Evolutionary conservation across 139 green algal genomes (phyloP).

Genomic region (Desmodesmus armatus): DNA sequence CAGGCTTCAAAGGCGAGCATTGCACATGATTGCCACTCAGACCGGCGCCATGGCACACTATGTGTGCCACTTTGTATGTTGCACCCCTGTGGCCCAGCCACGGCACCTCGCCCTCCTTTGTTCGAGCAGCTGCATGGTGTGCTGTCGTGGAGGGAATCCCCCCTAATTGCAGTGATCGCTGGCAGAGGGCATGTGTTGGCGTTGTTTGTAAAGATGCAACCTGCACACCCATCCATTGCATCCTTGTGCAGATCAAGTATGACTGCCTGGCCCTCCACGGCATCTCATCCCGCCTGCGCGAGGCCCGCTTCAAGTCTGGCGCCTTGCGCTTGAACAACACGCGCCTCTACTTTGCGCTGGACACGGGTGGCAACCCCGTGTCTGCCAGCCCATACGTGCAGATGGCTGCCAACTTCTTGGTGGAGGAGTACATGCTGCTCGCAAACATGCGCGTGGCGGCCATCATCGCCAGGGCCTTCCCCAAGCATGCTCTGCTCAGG

Average conservation of each 20-base stretch:
- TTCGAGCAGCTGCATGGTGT: no score
- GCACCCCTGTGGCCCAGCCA: no score
- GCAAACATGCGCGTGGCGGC: constrained; percentile 91
- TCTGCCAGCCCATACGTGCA: constrained; percentile 58
- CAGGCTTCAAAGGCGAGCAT: no score
- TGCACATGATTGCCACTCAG: no score
- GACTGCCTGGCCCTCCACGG: constrained; percentile 78
- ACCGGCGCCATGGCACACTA: no score
- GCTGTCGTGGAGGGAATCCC: no score
- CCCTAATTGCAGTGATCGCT: no score
- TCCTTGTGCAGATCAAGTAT: constrained; percentile 72
- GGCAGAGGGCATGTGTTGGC: no score
- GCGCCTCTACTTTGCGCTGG: constrained; percentile 83
- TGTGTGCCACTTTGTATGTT: no score
- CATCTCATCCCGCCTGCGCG: constrained; percentile 71
- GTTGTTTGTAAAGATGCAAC: no score
- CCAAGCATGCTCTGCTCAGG: constrained; percentile 78
- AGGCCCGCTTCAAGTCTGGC: constrained; percentile 63
- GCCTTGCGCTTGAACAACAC: constrained; percentile 87
- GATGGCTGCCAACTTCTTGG: constrained; percentile 88
- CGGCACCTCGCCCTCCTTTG: no score
- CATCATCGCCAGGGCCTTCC: constrained; percentile 79
- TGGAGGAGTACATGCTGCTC: constrained; percentile 99
- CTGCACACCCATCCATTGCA: no score
- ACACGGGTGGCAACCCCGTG: constrained; percentile 79